Evolutionary conservation across 306 rosid species (phyloP).

Genomic region (Parietaria judaica): DNA sequence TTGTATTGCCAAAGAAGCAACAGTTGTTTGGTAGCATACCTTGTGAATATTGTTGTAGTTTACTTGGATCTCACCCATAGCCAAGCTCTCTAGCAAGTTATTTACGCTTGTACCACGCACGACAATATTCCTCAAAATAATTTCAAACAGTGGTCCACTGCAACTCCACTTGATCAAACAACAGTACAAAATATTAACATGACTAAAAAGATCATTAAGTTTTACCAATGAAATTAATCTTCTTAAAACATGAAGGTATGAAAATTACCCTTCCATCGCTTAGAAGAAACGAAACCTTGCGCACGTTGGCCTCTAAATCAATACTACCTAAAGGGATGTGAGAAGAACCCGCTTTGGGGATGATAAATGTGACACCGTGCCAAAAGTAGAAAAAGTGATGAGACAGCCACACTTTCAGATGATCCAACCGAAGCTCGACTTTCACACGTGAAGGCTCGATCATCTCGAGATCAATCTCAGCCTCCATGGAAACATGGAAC

Average conservation of each 20-base stretch:
- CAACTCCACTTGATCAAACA: slow-evolving; percentile 61
- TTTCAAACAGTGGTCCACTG: slow-evolving; percentile 74
- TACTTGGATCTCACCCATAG: slow-evolving; percentile 48
- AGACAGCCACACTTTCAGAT: slow-evolving; percentile 61
- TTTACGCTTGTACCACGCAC: slow-evolving; percentile 35
- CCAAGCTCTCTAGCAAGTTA: slow-evolving; percentile 45
- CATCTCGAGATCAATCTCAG: slow-evolving; percentile 26
- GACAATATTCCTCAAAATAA: slow-evolving; percentile 51
- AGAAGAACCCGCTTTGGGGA: slow-evolving; percentile 44
- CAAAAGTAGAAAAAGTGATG: slow-evolving; percentile 56
- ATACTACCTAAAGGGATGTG: slow-evolving; percentile 29
- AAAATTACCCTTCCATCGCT: slow-evolving; percentile 77
- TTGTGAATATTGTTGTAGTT: slow-evolving; percentile 81
- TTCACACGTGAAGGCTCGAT: slow-evolving; percentile 22
- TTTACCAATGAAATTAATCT: too few species aligned
- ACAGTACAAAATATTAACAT: slow-evolving; percentile 8
- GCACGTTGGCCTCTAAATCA: slow-evolving; percentile 37
- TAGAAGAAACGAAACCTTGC: slow-evolving; percentile 68
- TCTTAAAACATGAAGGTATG: too few species aligned
- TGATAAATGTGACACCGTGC: slow-evolving; percentile 36
- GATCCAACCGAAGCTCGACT: slow-evolving; percentile 53
- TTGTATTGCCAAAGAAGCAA: neutral
- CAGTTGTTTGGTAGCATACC: slow-evolving; percentile 31
- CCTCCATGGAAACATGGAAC: slow-evolving; percentile 38
- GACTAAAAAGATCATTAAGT: neutral